Percentiles rank a stretch among this genome's conserved stretches.
Conservation (phyloP, 2,329 filamentous ascomycete species). For the Penicillium occitanis region DNA sequence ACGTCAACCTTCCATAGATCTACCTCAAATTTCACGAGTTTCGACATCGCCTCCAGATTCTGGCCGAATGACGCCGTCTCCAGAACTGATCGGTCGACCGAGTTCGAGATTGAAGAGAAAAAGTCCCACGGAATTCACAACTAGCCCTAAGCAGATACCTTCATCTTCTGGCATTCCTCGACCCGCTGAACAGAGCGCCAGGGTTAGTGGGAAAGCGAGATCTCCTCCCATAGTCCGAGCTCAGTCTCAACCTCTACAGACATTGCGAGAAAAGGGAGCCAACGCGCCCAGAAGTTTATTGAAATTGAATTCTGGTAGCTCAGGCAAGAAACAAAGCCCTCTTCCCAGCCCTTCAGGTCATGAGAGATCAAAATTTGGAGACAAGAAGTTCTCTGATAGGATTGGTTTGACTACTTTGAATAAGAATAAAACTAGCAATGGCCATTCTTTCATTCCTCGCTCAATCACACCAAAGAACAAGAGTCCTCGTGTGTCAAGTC, state of each 20-base stretch:
- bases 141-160: conserved; percentile 29
- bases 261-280: conserved; percentile 32
- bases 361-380: conserved; percentile 45
- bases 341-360: conserved; percentile 30
- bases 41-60: conserved; percentile 17
- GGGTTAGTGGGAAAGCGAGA: conserved; percentile 37
- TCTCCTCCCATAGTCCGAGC: conserved; percentile 53
- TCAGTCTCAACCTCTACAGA: conserved; percentile 51
- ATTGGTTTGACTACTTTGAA: conserved; percentile 68
- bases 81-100: conserved; percentile 22
- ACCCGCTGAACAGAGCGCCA: conserved; percentile 38
- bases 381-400: conserved; percentile 76
- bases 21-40: conserved; percentile 15
- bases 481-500: conserved; percentile 78
- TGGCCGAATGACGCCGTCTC: conserved; percentile 20
- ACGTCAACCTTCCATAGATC: conserved; percentile 19
- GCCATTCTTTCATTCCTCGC: conserved; percentile 77
- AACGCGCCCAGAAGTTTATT: conserved; percentile 26
- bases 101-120: conserved; percentile 21
- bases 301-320: conserved; percentile 28
- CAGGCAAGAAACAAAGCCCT: conserved; percentile 25
- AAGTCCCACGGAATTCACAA: conserved; percentile 15
- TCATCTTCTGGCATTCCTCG: conserved; percentile 43
- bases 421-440: conserved; percentile 47
- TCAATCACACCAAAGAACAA: conserved; percentile 72